A percentile compares a stretch with the other conserved stretches of the same genome.
phyloP scores from a whole-genome alignment of 768 basidiomycete species.

The Strobilomyces confusus region DNA sequence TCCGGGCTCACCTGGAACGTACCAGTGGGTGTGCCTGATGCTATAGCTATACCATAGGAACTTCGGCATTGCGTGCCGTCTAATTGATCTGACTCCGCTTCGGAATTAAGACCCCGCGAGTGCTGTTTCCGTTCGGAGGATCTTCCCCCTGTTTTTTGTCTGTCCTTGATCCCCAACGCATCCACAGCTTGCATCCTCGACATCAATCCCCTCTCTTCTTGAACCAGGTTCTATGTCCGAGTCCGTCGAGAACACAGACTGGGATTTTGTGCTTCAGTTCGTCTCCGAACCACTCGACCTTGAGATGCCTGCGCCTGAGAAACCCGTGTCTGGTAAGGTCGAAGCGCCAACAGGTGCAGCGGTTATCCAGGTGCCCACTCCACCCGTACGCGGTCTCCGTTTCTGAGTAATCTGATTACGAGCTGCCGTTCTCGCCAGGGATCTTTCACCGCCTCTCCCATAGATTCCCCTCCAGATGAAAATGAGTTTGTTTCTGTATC shows the following conservation, averaged over 20 bases:
- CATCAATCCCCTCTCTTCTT: background rate
- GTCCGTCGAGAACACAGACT: constrained; percentile 45
- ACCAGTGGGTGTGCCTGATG: too few species aligned
- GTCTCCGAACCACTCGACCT: constrained; percentile 44
- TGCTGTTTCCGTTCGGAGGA: constrained; percentile 4
- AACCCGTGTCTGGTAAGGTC: constrained; percentile 28
- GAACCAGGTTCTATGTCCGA: constrained; percentile 16
- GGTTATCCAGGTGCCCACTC: constrained; percentile 54
- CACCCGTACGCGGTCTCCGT: constrained; percentile 45
- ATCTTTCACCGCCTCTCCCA: constrained; percentile 33
- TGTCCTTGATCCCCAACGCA: background rate
- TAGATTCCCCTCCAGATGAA: constrained; percentile 35
- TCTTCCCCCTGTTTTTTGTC: constrained; percentile 17
- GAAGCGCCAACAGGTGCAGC: constrained; percentile 12
- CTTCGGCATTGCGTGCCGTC: constrained; percentile 15
- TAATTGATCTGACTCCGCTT: constrained; percentile 16
- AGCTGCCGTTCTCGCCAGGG: constrained; percentile 18
- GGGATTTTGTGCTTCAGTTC: constrained; percentile 62
- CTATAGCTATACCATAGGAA: too few species aligned
- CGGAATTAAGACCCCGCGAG: constrained; percentile 8
- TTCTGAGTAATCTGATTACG: constrained; percentile 2
- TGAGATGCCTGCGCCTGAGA: constrained; percentile 34
- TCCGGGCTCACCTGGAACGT: background rate
- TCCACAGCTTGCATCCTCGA: background rate
- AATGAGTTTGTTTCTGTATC: constrained; percentile 67